Evolutionary conservation across 2,329 filamentous ascomycete genomes (phyloP).

Genomic region (Scortechinia acanthostroma): DNA sequence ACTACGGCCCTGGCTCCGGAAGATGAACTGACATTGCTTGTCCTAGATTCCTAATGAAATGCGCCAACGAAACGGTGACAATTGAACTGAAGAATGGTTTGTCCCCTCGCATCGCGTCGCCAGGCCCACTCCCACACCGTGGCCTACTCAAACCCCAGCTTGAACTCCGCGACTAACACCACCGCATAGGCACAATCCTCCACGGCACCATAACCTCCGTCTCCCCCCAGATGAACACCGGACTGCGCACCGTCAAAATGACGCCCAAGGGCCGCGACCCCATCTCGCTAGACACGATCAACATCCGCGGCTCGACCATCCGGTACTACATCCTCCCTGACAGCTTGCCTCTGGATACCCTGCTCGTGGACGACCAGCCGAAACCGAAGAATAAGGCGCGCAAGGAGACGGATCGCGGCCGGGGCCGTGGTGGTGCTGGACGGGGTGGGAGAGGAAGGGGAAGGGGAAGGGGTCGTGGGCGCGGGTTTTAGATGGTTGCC

Average conservation of each 20-base stretch:
- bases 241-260: conserved; percentile 93
- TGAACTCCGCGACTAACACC: conserved; percentile 5
- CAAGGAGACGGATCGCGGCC: conserved; percentile 70
- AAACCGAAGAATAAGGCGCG: conserved; percentile 99
- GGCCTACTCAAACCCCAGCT: background rate
- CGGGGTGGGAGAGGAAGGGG: conserved; percentile 40
- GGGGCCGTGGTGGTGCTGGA: conserved; percentile 39
- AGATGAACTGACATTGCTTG: conserved; percentile 10
- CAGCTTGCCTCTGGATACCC: conserved; percentile 85
- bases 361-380: conserved; percentile 90
- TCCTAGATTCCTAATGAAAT: conserved; percentile 95
- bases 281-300: conserved; percentile 86
- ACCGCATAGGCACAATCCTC: conserved; percentile 72
- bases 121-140: conserved; percentile 2
- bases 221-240: conserved; percentile 97
- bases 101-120: too few relatives aligned
- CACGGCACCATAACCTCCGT: conserved; percentile 96
- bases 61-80: conserved; percentile 94
- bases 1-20: conserved; percentile 5
- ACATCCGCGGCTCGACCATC: conserved; percentile 90
- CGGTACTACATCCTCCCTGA: conserved; percentile 95
- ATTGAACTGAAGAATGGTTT: conserved; percentile 97
- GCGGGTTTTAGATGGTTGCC: conserved; percentile 19
- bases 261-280: conserved; percentile 81
- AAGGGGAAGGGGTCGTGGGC: conserved; percentile 43